A percentile compares a stretch with the other conserved stretches of the same genome.
These are phyloP conservation scores for Quillaja saponaria DNA, from an alignment of 306 rosid species.

Conservation along the genomic window DNA sequence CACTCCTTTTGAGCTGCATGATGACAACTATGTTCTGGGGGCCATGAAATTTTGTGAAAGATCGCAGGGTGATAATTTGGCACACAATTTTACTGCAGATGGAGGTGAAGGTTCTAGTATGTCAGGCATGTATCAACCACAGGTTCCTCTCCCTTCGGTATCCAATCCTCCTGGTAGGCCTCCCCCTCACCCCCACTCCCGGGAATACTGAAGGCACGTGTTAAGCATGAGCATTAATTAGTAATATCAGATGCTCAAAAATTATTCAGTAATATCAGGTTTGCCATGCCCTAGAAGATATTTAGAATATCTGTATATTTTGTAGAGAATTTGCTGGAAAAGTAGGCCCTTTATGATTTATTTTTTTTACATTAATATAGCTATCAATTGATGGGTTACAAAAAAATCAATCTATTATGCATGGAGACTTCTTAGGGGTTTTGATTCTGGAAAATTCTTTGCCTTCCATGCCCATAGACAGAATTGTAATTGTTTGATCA, in stretches of 20 bases:
- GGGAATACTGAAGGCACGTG: conserved; percentile 89
- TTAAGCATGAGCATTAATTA: conserved; percentile 76
- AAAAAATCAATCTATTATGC: conserved; percentile 38
- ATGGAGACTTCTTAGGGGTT: conserved; percentile 30
- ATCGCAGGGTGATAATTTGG: conserved; percentile 50
- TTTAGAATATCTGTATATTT: conserved; percentile 59
- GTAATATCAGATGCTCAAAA: conserved; percentile 1
- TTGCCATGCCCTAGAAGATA: conserved; percentile 25
- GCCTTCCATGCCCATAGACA: conserved; percentile 31
- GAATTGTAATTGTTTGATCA: conserved; percentile 29
- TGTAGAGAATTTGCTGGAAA: conserved; percentile 51
- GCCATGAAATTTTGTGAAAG: conserved; percentile 82
- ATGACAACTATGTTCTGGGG: conserved; percentile 85
- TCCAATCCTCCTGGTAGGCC: conserved; percentile 54
- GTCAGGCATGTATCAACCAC: conserved; percentile 63
- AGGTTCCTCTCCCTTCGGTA: conserved; percentile 45
- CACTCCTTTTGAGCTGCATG: conserved; percentile 97
- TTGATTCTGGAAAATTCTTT: conserved; percentile 47
- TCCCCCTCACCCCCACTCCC: conserved; percentile 93
- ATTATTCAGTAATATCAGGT: conserved; percentile 33
- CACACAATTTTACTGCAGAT: conserved; percentile 46
- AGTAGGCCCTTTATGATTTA: conserved; percentile 27
- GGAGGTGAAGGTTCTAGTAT: conserved; percentile 81
- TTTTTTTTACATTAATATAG: conserved; percentile 37
- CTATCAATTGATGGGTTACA: conserved; percentile 42